A percentile compares a stretch with the other conserved stretches of the same genome.
phyloP scores from a whole-genome alignment of 352 stramenopile species.

The Blastocystis sp. region DNA sequence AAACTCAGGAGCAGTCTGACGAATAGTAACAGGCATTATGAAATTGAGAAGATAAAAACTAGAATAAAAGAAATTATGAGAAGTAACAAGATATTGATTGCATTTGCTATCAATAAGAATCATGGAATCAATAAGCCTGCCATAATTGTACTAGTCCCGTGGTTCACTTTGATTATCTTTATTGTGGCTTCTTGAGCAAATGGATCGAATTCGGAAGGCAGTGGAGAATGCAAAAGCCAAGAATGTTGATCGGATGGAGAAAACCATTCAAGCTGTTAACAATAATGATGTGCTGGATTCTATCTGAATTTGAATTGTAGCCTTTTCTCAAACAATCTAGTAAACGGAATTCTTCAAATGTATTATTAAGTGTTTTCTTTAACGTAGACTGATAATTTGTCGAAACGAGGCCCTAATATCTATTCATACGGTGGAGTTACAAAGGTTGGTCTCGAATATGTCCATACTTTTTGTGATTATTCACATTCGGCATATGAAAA shows the following conservation, averaged over 20 bases:
- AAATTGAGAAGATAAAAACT: not conserved
- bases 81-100: not conserved
- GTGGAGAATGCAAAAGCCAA: not conserved
- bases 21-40: conserved; percentile 55
- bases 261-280: not conserved
- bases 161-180: not conserved
- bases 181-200: not conserved
- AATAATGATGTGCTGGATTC: not conserved
- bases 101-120: not conserved
- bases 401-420: not conserved
- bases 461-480: conserved; percentile 23
- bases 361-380: not conserved
- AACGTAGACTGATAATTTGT: not conserved
- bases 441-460: conserved; percentile 26
- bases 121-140: not conserved
- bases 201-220: not conserved
- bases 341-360: not conserved
- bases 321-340: not conserved
- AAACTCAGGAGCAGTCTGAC: conserved; percentile 51
- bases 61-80: not conserved
- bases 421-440: not conserved
- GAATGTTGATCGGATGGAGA: not conserved
- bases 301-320: not conserved
- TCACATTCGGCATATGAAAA: not conserved
- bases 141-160: not conserved